phyloP scores from a whole-genome alignment of 2,329 filamentous ascomycete genomes.

The Cordyceps pruinosa region DNA sequence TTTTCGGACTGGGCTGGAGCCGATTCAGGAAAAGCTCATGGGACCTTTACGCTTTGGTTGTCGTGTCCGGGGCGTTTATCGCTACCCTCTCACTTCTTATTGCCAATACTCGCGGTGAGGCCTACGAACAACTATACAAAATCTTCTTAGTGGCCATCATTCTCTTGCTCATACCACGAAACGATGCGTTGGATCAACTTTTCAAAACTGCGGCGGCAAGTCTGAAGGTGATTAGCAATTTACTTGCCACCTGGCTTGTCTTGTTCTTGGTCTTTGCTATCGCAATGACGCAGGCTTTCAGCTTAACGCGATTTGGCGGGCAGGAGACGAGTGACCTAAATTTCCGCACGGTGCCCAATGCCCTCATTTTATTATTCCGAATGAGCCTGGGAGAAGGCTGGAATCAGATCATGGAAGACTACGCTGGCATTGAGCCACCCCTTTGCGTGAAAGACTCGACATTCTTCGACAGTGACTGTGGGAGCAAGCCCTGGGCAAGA shows the following conservation, averaged over 20 bases:
- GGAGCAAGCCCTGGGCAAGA: conserved; percentile 81
- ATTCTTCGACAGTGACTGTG: conserved; percentile 89
- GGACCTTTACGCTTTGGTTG: conserved; percentile 82
- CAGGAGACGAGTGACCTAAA: conserved; percentile 75
- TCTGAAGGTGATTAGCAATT: conserved; percentile 81
- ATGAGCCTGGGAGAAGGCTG: conserved; percentile 93
- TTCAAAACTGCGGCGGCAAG: conserved; percentile 98
- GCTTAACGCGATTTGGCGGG: conserved; percentile 77
- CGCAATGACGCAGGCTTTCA: conserved; percentile 91
- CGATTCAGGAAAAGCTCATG: conserved; percentile 89
- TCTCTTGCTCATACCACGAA: conserved; percentile 85
- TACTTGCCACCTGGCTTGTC: conserved; percentile 94
- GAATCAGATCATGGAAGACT: conserved; percentile 97
- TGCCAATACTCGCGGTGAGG: conserved; percentile 48
- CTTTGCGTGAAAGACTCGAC: conserved; percentile 65
- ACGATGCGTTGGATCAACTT: conserved; percentile 93
- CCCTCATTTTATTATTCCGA: conserved; percentile 84
- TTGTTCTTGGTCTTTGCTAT: conserved; percentile 96
- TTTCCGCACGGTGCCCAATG: conserved; percentile 88
- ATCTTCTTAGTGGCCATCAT: conserved; percentile 87
- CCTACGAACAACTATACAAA: conserved; percentile 80
- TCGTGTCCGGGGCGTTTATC: conserved; percentile 69
- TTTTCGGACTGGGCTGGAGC: conserved; percentile 84
- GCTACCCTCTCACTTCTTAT: conserved; percentile 75
- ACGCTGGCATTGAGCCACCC: conserved; percentile 69